Evolutionary conservation across 106 monocot genomes (phyloP), one percentile per base, ranked within the genome.

Genomic region (Acorus calamus): DNA sequence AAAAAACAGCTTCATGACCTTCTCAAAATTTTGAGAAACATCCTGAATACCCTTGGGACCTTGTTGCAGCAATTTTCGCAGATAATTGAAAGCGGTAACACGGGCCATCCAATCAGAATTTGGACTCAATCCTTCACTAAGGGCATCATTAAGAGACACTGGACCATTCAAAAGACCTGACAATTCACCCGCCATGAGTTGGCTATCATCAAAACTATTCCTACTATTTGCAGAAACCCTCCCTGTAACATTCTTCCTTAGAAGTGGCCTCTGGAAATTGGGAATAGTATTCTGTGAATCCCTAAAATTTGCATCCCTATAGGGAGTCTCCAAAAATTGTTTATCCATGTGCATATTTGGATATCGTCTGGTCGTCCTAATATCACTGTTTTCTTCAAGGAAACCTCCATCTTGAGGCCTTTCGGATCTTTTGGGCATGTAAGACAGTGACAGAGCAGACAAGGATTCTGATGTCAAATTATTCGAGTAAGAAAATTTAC

Each of bases 1-100:
- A 52, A 99, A 99, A 76, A 99, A 99, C 28, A 99, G 61, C 55
- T 99, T 99, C 98, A 99, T 99, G 46, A 99, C 88, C 79, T 99
- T 99, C 71, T 99, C 98, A 81, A 99, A 88, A 59, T 67, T 92
- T 60, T 99, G 98, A 4, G 77, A 83, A 47, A 92, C 82, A 75
- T 99, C 98, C 69, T 85, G 85, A 73, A 99, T 65, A 62, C 92
- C 92, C 65, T 68, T 99, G 44, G 78, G 75, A 2, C 98, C 98
- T 78, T 92, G 98, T 51, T 86, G 83, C 59, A 99, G 64, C 67
- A 99, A 74, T 58, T 65, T 77, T 49, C 81, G 78, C n/a, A 99
- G 71, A 78, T 86, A 99, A 60, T 83, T 88, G 69, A 99, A 99
- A 68, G 92, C 88, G 57, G 98, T 85, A 64, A 99, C 98, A 60